Evolutionary conservation across 192 early-diverging fungal genomes (phyloP).

Genomic region (Rhizophagus prolifer): DNA sequence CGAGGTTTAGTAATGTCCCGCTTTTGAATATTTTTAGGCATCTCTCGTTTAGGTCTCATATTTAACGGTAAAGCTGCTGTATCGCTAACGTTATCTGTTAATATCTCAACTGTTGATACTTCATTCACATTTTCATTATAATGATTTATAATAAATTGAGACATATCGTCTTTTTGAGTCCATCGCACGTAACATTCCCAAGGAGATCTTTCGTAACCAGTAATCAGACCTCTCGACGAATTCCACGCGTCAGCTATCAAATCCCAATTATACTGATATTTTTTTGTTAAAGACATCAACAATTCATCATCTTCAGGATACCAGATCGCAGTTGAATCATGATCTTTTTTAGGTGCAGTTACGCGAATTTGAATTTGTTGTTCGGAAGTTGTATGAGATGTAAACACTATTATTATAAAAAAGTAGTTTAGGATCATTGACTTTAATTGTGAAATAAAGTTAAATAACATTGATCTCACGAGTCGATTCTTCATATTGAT

Average conservation of each 20-base stretch:
- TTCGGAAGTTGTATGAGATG: background rate
- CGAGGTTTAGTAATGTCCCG: slow-evolving; percentile 33
- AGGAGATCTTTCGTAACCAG: slow-evolving; percentile 51
- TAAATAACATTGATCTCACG: background rate
- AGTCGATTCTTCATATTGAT: background rate
- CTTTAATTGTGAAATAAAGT: background rate
- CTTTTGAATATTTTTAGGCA: slow-evolving; percentile 31
- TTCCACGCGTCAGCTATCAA: slow-evolving; percentile 64
- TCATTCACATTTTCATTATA: background rate
- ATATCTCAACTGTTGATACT: slow-evolving; percentile 1
- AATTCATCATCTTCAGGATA: slow-evolving; percentile 57
- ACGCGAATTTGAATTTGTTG: slow-evolving; percentile 34
- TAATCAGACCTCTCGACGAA: slow-evolving; percentile 44
- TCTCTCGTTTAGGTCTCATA: slow-evolving; percentile 45
- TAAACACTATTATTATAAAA: background rate
- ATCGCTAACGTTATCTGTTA: slow-evolving; percentile 7
- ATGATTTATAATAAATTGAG: slow-evolving; percentile 24
- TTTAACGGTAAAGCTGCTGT: slow-evolving; percentile 37
- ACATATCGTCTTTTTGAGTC: slow-evolving; percentile 50
- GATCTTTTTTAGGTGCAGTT: slow-evolving; percentile 32
- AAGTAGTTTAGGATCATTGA: background rate
- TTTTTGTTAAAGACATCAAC: slow-evolving; percentile 52
- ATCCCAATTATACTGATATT: slow-evolving; percentile 67
- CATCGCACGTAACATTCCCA: slow-evolving; percentile 70
- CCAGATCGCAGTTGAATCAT: slow-evolving; percentile 39